A percentile compares a stretch with the other conserved stretches of the same genome.
Conservation (phyloP, 306 rosid genomes). For the Fragaria nilgerrensis region DNA sequence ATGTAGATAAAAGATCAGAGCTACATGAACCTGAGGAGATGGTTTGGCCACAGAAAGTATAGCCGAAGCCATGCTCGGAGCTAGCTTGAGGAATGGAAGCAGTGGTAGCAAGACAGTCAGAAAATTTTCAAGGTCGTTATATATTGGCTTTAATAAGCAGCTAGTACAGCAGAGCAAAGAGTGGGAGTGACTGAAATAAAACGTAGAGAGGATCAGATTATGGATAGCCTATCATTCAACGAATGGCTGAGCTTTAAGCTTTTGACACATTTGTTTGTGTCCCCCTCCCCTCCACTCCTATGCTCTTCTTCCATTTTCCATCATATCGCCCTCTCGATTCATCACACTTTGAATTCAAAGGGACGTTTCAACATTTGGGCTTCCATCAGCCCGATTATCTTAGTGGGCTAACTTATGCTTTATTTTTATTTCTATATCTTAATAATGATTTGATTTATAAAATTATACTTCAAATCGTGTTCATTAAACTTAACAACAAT, state of each 20-base stretch:
- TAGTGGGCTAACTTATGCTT: not conserved
- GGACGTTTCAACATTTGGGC: not conserved
- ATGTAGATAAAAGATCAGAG: not conserved
- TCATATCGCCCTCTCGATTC: conserved; percentile 17
- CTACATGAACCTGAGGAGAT: conserved; percentile 62
- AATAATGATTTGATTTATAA: not conserved
- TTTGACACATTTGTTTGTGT: conserved; percentile 5
- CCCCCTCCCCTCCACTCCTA: conserved; percentile 11
- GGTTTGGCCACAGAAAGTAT: conserved; percentile 89
- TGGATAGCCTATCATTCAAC: conserved; percentile 59
- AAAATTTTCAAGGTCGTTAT: conserved; percentile 12
- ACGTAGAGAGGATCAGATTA: conserved; percentile 65
- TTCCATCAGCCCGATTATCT: not conserved
- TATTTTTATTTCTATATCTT: not conserved
- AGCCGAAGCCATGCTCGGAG: conserved; percentile 82
- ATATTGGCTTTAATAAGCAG: conserved; percentile 10
- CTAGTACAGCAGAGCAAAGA: conserved; percentile 1
- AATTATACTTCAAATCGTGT: no score
- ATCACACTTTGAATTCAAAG: not conserved
- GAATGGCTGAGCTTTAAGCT: conserved; percentile 62
- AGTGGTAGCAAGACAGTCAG: conserved; percentile 12
- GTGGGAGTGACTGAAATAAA: conserved; percentile 47
- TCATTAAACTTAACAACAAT: no score
- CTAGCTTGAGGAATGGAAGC: conserved; percentile 1
- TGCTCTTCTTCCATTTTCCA: conserved; percentile 18